Evolutionary conservation across 176 grass and related monocot genomes (phyloP), one percentile per base, ranked within the genome.

Genomic region (Carex kokanica): DNA sequence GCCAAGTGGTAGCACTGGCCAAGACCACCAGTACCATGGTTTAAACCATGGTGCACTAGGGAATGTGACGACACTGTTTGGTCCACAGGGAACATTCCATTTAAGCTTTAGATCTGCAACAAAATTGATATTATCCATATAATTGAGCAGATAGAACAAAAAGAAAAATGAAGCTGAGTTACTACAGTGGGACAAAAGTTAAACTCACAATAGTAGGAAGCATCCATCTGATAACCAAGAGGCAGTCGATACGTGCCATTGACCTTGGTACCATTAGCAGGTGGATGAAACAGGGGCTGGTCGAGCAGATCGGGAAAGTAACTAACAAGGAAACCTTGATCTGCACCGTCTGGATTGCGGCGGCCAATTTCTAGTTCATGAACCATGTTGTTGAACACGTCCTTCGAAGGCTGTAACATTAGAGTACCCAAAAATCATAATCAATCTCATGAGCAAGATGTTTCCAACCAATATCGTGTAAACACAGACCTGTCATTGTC

Each of bases 1-100:
- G 32, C 97, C 97, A 85, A 99, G 74, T 14, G 97, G 97, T 75
- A 99, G 85, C 65, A 99, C 83, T 41, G 97, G 97, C 97, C 91
- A 99, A 34, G 97, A 99, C 97, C 97, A 99, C 97, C 97, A 99
- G 75, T 99, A 99, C 97, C 97, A 99, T 53, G 93, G 97, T 86
- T 99, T 99, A 81, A 96, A 91, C 89, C 89, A 99, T 36, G 97
- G 97, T 54, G 93, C 93, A 60, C 93, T 99, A 12, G 97, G 97
- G 85, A 99, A 99, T 81, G 97, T 99, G 83, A 99, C 86, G 4
- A 99, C 89, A 47, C 93, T 99, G 86, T 99, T 99, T 79, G 97
- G 97, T 32, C 97, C 93, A 54, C 97, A 99, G 0, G 97, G 97
- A 53, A 99, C 89, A 72, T 84, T 89, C 97, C 97, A 99, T 60